phyloP scores from a whole-genome alignment of 225 moss, liverwort and hornwort genomes.

The Straminergon stramineum region DNA sequence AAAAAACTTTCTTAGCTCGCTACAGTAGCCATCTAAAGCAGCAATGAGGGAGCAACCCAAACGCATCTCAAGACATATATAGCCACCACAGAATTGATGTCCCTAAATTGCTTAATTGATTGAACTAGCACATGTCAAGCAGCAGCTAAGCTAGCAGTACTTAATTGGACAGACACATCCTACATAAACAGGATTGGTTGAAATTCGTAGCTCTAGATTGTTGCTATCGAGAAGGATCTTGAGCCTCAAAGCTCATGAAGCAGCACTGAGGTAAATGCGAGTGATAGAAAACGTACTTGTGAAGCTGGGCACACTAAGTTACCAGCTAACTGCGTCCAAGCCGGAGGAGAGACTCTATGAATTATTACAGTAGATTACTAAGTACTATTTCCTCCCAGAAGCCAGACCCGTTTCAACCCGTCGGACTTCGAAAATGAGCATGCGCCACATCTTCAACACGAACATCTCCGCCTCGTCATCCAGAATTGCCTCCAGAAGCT shows the following conservation, averaged over 20 bases:
- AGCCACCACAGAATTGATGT: neutral
- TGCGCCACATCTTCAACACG: conserved; percentile 98
- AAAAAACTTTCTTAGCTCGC: neutral
- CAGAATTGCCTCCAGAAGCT: conserved; percentile 73
- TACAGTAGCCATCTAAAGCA: neutral
- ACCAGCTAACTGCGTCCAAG: neutral
- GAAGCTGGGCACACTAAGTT: neutral
- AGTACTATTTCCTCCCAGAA: conserved; percentile 15
- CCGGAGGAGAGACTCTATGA: neutral
- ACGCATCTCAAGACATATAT: neutral
- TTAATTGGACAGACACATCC: neutral
- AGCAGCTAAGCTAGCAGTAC: neutral
- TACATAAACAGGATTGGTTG: conserved; percentile 3
- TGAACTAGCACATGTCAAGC: neutral
- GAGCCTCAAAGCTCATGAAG: neutral
- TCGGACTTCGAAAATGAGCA: conserved; percentile 94
- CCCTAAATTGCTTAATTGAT: conserved; percentile 9
- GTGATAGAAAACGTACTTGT: neutral
- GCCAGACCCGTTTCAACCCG: conserved; percentile 94
- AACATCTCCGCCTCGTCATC: conserved; percentile 98
- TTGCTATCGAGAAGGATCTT: neutral
- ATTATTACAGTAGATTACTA: neutral
- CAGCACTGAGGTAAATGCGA: neutral
- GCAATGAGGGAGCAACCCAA: neutral
- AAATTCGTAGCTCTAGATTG: neutral